Evolutionary conservation across 1,284 basidiomycete species (phyloP), one percentile per base, ranked within the genome.

Genomic region (Fomes fomentarius): DNA sequence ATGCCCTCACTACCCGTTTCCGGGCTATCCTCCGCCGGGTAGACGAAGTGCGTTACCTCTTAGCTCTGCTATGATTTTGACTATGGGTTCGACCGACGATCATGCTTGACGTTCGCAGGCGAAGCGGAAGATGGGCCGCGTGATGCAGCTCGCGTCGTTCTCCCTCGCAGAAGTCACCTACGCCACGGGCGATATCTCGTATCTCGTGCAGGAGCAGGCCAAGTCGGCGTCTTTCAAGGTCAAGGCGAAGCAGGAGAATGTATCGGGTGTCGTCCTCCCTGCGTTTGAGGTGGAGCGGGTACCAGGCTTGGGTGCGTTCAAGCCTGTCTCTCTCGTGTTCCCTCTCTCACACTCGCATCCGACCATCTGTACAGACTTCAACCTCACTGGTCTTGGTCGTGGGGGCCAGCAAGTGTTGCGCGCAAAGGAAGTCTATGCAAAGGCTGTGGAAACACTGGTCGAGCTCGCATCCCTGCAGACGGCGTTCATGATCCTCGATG

Each of bases 81-180:
- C 42, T 14, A 33, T 30, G 25, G 12, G 28, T 12, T 12, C 12
- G 12, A 35, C 37, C 33, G 46, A 34, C 25, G 17, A 10, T 5
- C 1, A 12, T 26, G 39, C 26, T 26, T 5, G 0, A 12, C 22
- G 39, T 24, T 26, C 47, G 21, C 62, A 96, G 93, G 96, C 97
- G 15, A 99, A 99, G 74, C 87, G 95, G 56, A 95, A 98, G 78
- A 99, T 99, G 97, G 97, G 97, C 35, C 82, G 91, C 61, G 96
- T 99, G 26, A 97, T 99, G 87, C 97, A 99, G 72, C 81, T 97
- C 47, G 97, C 97, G 15, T 97, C 96, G 41, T 98, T 99, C 81
- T 96, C 94, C 38, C 89, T 99, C 73, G 97, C 97, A 1, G 97
- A 99, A 73, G 97, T 99, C 58, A 95, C 94, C 25, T 99, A 99